Evolutionary conservation across 1,284 basidiomycete genomes (phyloP).

Genomic region (Mycosarcoma mackinlayi): DNA sequence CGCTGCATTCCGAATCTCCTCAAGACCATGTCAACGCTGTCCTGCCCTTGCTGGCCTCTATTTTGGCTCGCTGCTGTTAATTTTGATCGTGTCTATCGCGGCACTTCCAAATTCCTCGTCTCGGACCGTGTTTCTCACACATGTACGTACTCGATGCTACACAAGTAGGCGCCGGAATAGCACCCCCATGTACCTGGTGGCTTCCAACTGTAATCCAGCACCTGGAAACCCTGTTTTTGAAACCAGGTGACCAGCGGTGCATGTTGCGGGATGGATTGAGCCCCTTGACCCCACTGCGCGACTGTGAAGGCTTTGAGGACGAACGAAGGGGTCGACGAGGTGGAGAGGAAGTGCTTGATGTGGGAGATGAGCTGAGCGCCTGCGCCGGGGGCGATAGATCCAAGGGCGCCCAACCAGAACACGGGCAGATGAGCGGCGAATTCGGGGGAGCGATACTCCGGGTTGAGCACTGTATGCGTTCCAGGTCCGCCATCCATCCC

Average conservation of each 20-base stretch:
- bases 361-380: constrained; percentile 5
- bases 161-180: constrained; percentile 24
- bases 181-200: constrained; percentile 27
- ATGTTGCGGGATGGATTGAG: constrained; percentile 7
- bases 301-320: constrained; percentile 24
- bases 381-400: constrained; percentile 13
- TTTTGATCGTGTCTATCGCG: too few species aligned
- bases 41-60: too few species aligned
- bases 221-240: constrained; percentile 14
- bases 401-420: constrained; percentile 29
- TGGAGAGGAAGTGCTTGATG: constrained; percentile 19
- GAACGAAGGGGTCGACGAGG: not conserved
- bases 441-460: not conserved
- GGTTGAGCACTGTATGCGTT: constrained; percentile 1
- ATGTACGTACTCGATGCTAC: constrained; percentile 20
- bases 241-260: constrained; percentile 17
- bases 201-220: constrained; percentile 28
- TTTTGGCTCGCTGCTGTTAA: too few species aligned
- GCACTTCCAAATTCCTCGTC: too few species aligned
- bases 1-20: too few species aligned
- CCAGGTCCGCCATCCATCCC: constrained; percentile 26
- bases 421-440: not conserved
- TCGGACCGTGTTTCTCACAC: too few species aligned
- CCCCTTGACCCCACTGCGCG: constrained; percentile 16
- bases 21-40: too few species aligned